Percentiles rank a stretch among this genome's conserved stretches.
These are phyloP conservation scores for Athelia psychrophila DNA, from an alignment of 1,284 basidiomycete genomes.

Conservation along the genomic window DNA sequence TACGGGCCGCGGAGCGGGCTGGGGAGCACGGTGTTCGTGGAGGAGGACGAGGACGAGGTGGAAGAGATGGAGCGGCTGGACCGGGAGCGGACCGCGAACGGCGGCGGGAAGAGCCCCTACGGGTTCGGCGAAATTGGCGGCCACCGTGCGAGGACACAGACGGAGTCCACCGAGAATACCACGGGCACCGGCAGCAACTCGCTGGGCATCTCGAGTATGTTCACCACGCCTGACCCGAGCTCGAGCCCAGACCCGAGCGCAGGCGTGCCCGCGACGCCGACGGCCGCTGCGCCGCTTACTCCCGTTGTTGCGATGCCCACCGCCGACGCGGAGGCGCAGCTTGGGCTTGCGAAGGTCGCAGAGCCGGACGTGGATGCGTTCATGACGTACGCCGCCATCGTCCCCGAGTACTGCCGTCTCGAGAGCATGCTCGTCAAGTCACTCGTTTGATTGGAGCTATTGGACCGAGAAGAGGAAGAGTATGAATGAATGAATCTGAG, in stretches of 20 bases:
- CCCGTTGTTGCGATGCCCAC: conserved; percentile 71
- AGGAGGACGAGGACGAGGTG: conserved; percentile 74
- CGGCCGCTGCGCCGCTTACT: conserved; percentile 53
- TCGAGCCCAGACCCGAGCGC: conserved; percentile 10
- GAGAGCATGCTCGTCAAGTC: conserved; percentile 70
- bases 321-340: conserved; percentile 64
- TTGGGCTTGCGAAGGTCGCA: conserved; percentile 76
- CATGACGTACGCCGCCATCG: conserved; percentile 78
- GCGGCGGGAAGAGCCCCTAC: conserved; percentile 18
- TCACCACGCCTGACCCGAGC: conserved; percentile 61
- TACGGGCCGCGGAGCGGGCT: conserved; percentile 53
- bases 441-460: not conserved
- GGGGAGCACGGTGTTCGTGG: conserved; percentile 59
- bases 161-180: conserved; percentile 5
- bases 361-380: conserved; percentile 81
- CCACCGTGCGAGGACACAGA: conserved; percentile 33
- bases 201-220: conserved; percentile 48
- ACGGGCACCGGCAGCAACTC: conserved; percentile 15
- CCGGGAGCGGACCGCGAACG: conserved; percentile 6
- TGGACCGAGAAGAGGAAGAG: no score
- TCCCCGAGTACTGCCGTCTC: conserved; percentile 76
- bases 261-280: conserved; percentile 10
- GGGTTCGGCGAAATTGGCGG: conserved; percentile 20
- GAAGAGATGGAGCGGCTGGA: conserved; percentile 50
- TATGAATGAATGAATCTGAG: no score